Evolutionary conservation across 176 grass and related monocot genomes (phyloP).

Genomic region (Ensete ventricosum): DNA sequence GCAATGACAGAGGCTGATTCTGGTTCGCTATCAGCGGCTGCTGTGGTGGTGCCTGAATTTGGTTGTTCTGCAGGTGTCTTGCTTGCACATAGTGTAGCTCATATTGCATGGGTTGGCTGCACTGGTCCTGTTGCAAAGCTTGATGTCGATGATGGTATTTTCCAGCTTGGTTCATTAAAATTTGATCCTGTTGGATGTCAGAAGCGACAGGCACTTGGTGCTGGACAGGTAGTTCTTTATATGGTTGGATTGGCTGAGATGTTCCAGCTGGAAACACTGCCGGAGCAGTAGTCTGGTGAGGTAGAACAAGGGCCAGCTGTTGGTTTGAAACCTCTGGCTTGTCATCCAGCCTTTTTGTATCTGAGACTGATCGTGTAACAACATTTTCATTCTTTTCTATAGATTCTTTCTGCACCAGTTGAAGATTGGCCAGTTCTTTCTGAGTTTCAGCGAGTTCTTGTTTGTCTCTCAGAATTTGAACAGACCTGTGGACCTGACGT

Average conservation of each 20-base stretch:
- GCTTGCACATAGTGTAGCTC: constrained; percentile 34
- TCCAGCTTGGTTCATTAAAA: constrained; percentile 25
- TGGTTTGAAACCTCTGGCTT: constrained; percentile 38
- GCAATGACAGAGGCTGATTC: constrained; percentile 30
- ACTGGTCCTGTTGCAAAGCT: constrained; percentile 28
- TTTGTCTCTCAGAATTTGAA: constrained; percentile 73
- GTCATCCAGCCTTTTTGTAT: constrained; percentile 43
- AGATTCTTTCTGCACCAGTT: constrained; percentile 53
- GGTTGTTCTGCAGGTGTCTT: constrained; percentile 19
- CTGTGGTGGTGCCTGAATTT: constrained; percentile 11
- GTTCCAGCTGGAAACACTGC: constrained; percentile 18
- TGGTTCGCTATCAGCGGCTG: constrained; percentile 7
- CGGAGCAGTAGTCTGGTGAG: constrained; percentile 36
- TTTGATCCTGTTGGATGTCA: constrained; percentile 35
- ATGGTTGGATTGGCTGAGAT: constrained; percentile 41
- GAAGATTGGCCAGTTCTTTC: constrained; percentile 70
- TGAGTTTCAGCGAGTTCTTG: constrained; percentile 72
- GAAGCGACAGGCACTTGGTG: constrained; percentile 38
- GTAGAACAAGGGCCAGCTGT: constrained; percentile 59
- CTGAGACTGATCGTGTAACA: constrained; percentile 30
- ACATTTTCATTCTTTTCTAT: constrained; percentile 46
- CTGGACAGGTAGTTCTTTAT: constrained; percentile 41
- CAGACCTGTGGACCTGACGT: constrained; percentile 65
- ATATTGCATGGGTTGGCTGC: constrained; percentile 31
- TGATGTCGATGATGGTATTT: constrained; percentile 40